Percentiles rank a stretch among this genome's conserved stretches.
These are phyloP conservation scores for Secale cereale DNA, from an alignment of 176 grass and related monocot genomes.

Conservation along the genomic window DNA sequence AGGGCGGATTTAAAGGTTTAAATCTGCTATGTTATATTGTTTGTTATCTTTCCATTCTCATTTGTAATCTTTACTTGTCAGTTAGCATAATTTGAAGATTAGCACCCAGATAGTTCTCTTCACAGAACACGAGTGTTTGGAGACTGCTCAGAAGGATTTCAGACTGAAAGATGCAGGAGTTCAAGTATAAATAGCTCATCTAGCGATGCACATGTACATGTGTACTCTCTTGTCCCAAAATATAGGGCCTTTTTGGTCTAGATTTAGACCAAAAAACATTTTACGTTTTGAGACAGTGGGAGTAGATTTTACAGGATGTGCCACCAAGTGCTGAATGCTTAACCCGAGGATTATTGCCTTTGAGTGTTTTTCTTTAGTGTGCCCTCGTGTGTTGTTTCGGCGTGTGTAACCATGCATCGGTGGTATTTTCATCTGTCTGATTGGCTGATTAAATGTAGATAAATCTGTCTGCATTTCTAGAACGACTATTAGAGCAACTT, in stretches of 20 bases:
- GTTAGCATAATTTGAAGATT: slow-evolving; percentile 14
- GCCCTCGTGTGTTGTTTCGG: neutral
- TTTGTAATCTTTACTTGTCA: slow-evolving; percentile 16
- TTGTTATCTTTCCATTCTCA: neutral
- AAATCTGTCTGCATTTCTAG: neutral
- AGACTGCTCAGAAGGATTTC: neutral
- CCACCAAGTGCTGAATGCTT: neutral
- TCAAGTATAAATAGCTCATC: neutral
- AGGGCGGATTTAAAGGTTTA: neutral
- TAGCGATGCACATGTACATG: neutral
- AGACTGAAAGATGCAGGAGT: neutral
- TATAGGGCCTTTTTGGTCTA: no score
- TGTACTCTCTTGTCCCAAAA: neutral
- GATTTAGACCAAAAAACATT: no score
- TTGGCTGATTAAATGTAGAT: neutral
- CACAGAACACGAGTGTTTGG: neutral
- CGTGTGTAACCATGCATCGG: neutral
- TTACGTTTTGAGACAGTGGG: no score
- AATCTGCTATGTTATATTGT: neutral
- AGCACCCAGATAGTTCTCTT: neutral
- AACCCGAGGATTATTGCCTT: neutral
- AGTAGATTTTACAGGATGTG: neutral
- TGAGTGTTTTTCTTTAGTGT: neutral
- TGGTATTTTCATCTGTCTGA: neutral
- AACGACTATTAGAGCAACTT: neutral